Percentiles rank a stretch among this genome's conserved stretches.
These are phyloP conservation scores for Tetrapisispora namnaoensis DNA, from an alignment of 805 yeast genomes.

Conservation along the genomic window DNA sequence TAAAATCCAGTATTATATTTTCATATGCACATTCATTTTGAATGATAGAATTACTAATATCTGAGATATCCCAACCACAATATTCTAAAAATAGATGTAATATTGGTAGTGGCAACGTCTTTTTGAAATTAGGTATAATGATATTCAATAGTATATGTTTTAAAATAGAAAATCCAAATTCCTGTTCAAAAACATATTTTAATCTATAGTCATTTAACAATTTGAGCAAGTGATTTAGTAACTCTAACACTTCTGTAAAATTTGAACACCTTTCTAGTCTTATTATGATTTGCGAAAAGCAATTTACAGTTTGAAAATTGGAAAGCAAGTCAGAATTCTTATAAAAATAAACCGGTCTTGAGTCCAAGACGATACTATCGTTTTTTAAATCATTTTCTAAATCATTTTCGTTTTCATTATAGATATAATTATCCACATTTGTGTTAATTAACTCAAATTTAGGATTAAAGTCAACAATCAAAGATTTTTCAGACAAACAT, in stretches of 20 bases:
- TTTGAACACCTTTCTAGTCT: conserved; percentile 7
- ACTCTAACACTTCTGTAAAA: conserved; percentile 9
- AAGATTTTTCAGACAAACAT: conserved; percentile 11
- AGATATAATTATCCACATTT: not conserved
- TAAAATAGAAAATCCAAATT: conserved; percentile 15
- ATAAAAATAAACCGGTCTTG: conserved; percentile 10
- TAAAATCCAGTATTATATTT: conserved; percentile 51
- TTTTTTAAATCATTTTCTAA: not conserved
- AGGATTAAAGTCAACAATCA: conserved; percentile 13
- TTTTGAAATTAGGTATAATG: conserved; percentile 9
- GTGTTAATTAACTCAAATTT: conserved; percentile 5
- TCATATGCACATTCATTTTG: conserved; percentile 48
- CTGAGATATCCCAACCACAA: conserved; percentile 45
- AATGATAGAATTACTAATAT: conserved; percentile 48
- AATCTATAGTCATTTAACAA: conserved; percentile 11
- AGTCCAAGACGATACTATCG: not conserved
- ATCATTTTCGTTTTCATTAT: not conserved
- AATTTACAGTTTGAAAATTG: conserved; percentile 13
- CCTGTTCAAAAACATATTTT: conserved; percentile 11
- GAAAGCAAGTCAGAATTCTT: conserved; percentile 11
- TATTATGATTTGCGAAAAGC: conserved; percentile 10
- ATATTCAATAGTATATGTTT: conserved; percentile 11
- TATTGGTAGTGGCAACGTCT: conserved; percentile 32
- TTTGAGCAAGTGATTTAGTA: conserved; percentile 12
- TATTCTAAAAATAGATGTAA: conserved; percentile 40